Evolutionary conservation across 768 basidiomycete species (phyloP).

Genomic region (Coprinellus aureogranulatus): DNA sequence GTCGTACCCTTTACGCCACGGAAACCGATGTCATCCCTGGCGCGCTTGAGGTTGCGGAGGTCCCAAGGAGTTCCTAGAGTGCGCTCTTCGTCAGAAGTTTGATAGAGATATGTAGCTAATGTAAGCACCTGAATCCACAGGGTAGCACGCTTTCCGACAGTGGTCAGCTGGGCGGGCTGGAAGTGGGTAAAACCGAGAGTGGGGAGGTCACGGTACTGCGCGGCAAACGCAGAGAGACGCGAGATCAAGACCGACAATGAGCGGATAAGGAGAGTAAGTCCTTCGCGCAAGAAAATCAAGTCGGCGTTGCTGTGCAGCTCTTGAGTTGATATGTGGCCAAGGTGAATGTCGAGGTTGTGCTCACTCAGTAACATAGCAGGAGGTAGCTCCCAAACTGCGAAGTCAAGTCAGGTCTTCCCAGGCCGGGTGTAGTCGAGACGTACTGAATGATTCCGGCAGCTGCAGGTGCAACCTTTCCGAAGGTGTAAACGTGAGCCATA

Average conservation of each 20-base stretch:
- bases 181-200: constrained; percentile 98
- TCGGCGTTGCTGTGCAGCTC: constrained; percentile 79
- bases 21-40: constrained; percentile 90
- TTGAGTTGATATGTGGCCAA: background rate
- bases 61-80: constrained; percentile 91
- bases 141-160: constrained; percentile 95
- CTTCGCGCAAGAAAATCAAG: constrained; percentile 91
- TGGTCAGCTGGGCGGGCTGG: constrained; percentile 97
- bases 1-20: constrained; percentile 99
- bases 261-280: constrained; percentile 76
- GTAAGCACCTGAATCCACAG: constrained; percentile 84
- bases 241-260: constrained; percentile 91
- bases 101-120: background rate
- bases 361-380: background rate
- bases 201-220: constrained; percentile 82
- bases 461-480: constrained; percentile 88
- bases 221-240: constrained; percentile 81
- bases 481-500: constrained; percentile 99
- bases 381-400: constrained; percentile 62
- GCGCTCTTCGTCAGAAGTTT: background rate
- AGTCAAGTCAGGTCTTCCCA: background rate
- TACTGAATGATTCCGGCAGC: constrained; percentile 96
- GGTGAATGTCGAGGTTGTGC: background rate
- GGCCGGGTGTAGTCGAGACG: constrained; percentile 20
- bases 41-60: constrained; percentile 86